Percentiles rank a stretch among this genome's conserved stretches.
Conservation (phyloP, 2,329 filamentous ascomycete species). For the Phoma herbarum region DNA sequence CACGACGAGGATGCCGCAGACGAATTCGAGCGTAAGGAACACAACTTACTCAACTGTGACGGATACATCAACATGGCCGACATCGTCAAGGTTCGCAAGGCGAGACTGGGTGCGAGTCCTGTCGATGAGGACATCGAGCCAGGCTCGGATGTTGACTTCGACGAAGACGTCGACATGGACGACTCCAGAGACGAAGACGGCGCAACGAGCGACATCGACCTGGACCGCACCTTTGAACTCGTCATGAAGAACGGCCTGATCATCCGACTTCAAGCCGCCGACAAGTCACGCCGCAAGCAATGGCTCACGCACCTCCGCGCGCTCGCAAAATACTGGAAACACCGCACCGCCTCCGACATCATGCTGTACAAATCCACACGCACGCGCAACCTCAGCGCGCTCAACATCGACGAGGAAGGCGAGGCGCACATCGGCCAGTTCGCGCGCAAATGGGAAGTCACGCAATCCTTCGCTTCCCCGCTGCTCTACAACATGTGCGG, state of each 20-base stretch:
- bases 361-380: constrained; percentile 65
- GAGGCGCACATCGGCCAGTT: constrained; percentile 73
- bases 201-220: constrained; percentile 61
- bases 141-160: constrained; percentile 65
- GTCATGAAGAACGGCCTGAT: constrained; percentile 68
- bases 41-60: constrained; percentile 67
- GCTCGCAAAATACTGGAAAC: constrained; percentile 69
- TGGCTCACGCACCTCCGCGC: constrained; percentile 68
- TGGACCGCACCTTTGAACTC: constrained; percentile 68
- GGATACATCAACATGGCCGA: constrained; percentile 70
- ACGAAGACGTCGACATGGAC: constrained; percentile 53
- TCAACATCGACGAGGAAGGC: constrained; percentile 71
- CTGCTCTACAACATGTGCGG: constrained; percentile 73
- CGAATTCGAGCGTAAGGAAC: constrained; percentile 65
- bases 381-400: constrained; percentile 64
- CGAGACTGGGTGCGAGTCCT: constrained; percentile 60
- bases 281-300: constrained; percentile 65
- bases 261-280: constrained; percentile 67
- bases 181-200: constrained; percentile 63
- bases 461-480: constrained; percentile 68
- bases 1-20: constrained; percentile 68
- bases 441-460: constrained; percentile 73
- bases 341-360: constrained; percentile 64
- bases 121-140: constrained; percentile 61
- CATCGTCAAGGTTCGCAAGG: constrained; percentile 65